These are phyloP conservation scores for Ilex aquifolium DNA, from an alignment of 257 asterid genomes.

Conservation along the genomic window DNA sequence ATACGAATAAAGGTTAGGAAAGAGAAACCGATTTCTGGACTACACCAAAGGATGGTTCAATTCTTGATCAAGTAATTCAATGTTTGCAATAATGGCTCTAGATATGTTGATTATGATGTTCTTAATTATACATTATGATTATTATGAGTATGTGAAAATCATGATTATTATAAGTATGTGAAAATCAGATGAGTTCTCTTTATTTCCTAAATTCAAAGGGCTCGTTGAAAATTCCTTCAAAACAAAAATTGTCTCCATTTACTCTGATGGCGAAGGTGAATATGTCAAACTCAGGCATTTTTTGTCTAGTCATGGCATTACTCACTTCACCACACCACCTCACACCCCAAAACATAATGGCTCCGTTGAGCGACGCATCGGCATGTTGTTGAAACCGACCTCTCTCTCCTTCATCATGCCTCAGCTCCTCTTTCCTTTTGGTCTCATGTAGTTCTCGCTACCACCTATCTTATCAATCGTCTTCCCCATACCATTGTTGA, in stretches of 20 bases:
- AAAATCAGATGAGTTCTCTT: neutral
- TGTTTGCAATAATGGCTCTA: too few species aligned
- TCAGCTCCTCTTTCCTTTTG: neutral
- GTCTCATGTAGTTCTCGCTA: neutral
- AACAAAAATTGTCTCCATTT: too few species aligned
- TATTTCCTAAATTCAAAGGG: neutral
- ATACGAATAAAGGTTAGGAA: too few species aligned
- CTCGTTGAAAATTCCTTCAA: neutral
- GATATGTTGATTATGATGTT: too few species aligned
- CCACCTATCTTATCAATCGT: neutral
- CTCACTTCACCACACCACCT: neutral
- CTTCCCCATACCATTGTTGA: neutral
- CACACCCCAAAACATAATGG: slow-evolving; percentile 1
- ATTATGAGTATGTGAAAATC: slow-evolving; percentile 2
- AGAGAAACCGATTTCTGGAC: too few species aligned
- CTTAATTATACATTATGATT: too few species aligned
- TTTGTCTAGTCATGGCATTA: neutral
- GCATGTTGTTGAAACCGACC: slow-evolving; percentile 2
- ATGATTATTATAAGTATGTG: neutral
- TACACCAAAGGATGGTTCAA: too few species aligned
- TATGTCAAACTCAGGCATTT: neutral
- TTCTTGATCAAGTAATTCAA: too few species aligned
- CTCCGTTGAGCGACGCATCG: neutral
- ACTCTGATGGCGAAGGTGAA: neutral
- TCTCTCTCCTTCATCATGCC: slow-evolving; percentile 4